These are phyloP conservation scores for Pilaira anomala DNA, from an alignment of 192 early-diverging fungal genomes.

Conservation along the genomic window DNA sequence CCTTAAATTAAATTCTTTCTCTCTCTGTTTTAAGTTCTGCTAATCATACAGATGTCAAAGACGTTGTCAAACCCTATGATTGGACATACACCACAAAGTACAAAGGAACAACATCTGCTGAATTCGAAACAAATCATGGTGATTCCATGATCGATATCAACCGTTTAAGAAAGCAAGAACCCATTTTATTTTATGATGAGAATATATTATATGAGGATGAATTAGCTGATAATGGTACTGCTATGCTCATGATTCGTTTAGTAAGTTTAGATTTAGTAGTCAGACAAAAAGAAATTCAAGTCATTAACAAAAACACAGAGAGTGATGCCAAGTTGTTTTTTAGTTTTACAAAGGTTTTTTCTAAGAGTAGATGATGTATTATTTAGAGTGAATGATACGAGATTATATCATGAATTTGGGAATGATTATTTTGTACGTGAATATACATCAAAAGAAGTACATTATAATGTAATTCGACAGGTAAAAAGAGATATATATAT, in stretches of 20 bases:
- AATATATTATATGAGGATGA: constrained; percentile 95
- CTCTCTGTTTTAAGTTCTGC: constrained; percentile 31
- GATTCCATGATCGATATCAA: constrained; percentile 68
- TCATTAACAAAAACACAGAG: constrained; percentile 45
- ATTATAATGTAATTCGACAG: constrained; percentile 53
- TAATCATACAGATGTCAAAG: constrained; percentile 66
- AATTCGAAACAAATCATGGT: constrained; percentile 33
- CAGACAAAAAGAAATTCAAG: constrained; percentile 6
- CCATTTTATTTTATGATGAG: constrained; percentile 94
- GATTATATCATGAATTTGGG: constrained; percentile 87
- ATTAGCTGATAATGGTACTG: constrained; percentile 90
- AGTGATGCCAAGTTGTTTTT: constrained; percentile 91
- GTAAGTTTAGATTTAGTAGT: constrained; percentile 39
- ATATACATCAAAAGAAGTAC: constrained; percentile 64
- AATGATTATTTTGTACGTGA: constrained; percentile 61
- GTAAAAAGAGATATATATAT: constrained; percentile 37
- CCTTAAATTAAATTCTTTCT: neutral
- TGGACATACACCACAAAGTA: constrained; percentile 94
- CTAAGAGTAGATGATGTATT: constrained; percentile 92
- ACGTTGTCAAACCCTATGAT: constrained; percentile 92
- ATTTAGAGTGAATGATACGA: constrained; percentile 86
- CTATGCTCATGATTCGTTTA: constrained; percentile 73
- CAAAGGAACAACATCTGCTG: constrained; percentile 50
- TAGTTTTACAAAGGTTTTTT: constrained; percentile 85
- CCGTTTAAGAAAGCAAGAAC: constrained; percentile 70